These are phyloP conservation scores for Dryas octopetala DNA, from an alignment of 306 rosid species.

Conservation along the genomic window DNA sequence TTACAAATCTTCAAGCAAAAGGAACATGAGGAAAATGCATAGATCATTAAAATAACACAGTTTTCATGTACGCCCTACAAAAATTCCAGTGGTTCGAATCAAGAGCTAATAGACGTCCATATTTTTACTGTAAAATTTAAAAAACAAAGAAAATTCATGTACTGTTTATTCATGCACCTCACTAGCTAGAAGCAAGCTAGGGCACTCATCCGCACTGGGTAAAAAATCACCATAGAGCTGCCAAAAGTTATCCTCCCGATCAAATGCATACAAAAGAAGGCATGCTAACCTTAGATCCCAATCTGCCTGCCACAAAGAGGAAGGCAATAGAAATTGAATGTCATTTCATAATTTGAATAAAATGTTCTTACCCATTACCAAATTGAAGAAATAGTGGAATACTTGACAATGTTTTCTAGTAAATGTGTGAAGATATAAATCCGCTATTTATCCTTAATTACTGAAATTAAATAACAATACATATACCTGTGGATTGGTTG, in stretches of 20 bases:
- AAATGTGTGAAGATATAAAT: background rate
- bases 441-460: background rate
- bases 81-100: no score
- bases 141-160: background rate
- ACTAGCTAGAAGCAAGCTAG: constrained; percentile 84
- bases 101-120: no score
- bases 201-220: constrained; percentile 83
- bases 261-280: constrained; percentile 79
- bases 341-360: background rate
- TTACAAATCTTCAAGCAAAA: background rate
- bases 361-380: background rate
- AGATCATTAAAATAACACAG: no score
- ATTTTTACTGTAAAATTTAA: background rate
- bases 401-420: background rate
- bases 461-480: constrained; percentile 15
- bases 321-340: constrained; percentile 18
- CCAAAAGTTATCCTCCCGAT: constrained; percentile 86
- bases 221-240: constrained; percentile 86
- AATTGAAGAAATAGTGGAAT: background rate
- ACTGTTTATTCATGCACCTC: constrained; percentile 55
- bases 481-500: constrained; percentile 87
- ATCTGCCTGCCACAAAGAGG: constrained; percentile 85
- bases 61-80: no score
- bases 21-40: no score
- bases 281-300: constrained; percentile 96